Percentiles rank a stretch among this genome's conserved stretches.
Evolutionary conservation across 2,329 filamentous ascomycete genomes (phyloP).

Genomic region (Xylaria sp.): DNA sequence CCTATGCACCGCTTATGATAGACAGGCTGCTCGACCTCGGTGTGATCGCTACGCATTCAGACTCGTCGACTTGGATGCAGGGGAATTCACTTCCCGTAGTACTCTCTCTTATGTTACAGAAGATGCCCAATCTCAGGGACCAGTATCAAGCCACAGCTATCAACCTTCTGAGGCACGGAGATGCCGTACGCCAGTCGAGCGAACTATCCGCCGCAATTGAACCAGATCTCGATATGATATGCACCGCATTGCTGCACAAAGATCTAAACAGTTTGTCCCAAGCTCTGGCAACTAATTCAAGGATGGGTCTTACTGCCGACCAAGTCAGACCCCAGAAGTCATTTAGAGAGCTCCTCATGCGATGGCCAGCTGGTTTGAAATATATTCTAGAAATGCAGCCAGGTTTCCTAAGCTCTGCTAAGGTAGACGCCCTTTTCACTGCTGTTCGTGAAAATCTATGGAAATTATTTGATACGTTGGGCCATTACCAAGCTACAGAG

Average conservation of each 20-base stretch:
- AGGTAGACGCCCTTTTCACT: background rate
- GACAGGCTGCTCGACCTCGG: no score
- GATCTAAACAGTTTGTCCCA: background rate
- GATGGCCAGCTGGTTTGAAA: slow-evolving; percentile 2
- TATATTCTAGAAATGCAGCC: background rate
- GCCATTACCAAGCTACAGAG: background rate
- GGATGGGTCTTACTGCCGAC: no score
- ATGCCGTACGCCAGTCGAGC: background rate
- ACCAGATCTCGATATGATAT: background rate
- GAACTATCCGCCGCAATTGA: background rate
- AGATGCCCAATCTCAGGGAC: background rate
- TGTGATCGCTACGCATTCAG: background rate
- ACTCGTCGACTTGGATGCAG: no score
- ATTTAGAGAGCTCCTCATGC: background rate
- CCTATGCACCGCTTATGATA: no score
- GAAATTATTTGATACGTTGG: no score
- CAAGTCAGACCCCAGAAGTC: background rate
- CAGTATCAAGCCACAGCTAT: background rate
- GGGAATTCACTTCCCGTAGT: no score
- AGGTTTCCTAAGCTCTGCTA: background rate
- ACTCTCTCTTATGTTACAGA: background rate
- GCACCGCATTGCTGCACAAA: background rate
- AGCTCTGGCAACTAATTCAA: background rate
- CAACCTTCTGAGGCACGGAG: background rate
- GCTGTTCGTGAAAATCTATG: no score